Base-by-base conservation (phyloP, 495 filamentous ascomycete genomes). In the Sporormia fimetaria region DNA sequence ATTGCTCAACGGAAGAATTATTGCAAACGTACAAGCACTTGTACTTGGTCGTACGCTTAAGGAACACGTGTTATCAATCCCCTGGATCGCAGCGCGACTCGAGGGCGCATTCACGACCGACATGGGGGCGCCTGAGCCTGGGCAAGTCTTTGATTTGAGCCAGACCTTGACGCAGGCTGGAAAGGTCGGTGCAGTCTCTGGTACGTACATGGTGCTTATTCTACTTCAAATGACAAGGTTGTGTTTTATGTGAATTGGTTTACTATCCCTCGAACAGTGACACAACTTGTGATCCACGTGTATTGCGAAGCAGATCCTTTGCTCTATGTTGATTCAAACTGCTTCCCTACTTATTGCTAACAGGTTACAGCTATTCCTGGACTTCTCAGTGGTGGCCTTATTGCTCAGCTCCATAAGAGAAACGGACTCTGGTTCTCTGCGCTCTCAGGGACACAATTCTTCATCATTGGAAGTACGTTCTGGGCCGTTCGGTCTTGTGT, bases 361-460 rank as follows among this genome's bases (percentile, higher is more conserved):
- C 36, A 18, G 3, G 14, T 6, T 20, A 27, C 44, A 92, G 84
- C 81, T 44, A 63, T 67, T 35, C 64, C 71, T 25, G 90, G 88
- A n/a, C 51, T 86, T 18, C 51, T 87, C 18, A 61, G 77, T 40
- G 87, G 87, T 40, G 78, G 78, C 35, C 67, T 73, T 28, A 59
- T 65, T 22, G 84, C 81, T 18, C 77, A 84, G 21, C 51, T 86
- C 21, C 68, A 75, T 52, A 80, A 76, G 17, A 71, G 64, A 3
- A 76, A 80, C 26, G 68, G 76, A 8, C 59, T 71, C 6, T 59
- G 93, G 4, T 90, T 87, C 63, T 76, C 84, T 4, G 31, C 78
- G 24, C 71, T 76, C 38, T 74, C 77, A 21, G 80, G 82, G 24
- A 64, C 81, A 27, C 86, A 94, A 62, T 94, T 81, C 71, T 82